phyloP scores from a whole-genome alignment of 2,329 filamentous ascomycete species.

The Cladorrhinum sp. region DNA sequence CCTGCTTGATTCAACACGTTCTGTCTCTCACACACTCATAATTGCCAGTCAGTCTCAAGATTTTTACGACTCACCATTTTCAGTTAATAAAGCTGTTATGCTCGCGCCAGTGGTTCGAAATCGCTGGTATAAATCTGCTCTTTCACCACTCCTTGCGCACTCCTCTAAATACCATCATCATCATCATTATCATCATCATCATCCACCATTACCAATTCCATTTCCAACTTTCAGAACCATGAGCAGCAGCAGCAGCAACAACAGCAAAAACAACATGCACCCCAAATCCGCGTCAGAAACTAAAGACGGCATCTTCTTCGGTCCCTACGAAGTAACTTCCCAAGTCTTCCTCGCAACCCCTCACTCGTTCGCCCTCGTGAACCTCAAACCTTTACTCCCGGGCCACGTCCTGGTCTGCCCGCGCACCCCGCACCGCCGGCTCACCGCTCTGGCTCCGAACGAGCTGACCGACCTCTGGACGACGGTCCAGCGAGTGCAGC shows the following conservation, averaged over 20 bases:
- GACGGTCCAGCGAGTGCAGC: slow-evolving; percentile 79
- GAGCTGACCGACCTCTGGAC: slow-evolving; percentile 81
- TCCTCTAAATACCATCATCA: background rate
- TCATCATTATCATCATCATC: background rate
- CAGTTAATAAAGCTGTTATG: background rate
- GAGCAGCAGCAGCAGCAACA: slow-evolving; percentile 2
- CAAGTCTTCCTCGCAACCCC: slow-evolving; percentile 86
- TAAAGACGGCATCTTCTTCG: slow-evolving; percentile 56
- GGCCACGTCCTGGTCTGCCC: slow-evolving; percentile 93
- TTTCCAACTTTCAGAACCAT: background rate
- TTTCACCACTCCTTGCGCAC: background rate
- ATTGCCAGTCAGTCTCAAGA: background rate
- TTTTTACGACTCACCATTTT: background rate
- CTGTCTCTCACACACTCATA: background rate
- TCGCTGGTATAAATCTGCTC: background rate
- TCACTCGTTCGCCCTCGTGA: slow-evolving; percentile 83
- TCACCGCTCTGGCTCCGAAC: slow-evolving; percentile 67
- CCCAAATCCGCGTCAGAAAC: background rate
- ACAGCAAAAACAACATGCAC: background rate
- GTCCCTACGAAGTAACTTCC: slow-evolving; percentile 70
- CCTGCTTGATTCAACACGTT: background rate
- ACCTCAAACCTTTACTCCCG: slow-evolving; percentile 89
- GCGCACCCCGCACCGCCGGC: slow-evolving; percentile 62
- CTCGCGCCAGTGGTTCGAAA: background rate
- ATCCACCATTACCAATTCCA: background rate